phyloP scores from a whole-genome alignment of 2,329 filamentous ascomycete genomes.

The Cladophialophora bantiana region DNA sequence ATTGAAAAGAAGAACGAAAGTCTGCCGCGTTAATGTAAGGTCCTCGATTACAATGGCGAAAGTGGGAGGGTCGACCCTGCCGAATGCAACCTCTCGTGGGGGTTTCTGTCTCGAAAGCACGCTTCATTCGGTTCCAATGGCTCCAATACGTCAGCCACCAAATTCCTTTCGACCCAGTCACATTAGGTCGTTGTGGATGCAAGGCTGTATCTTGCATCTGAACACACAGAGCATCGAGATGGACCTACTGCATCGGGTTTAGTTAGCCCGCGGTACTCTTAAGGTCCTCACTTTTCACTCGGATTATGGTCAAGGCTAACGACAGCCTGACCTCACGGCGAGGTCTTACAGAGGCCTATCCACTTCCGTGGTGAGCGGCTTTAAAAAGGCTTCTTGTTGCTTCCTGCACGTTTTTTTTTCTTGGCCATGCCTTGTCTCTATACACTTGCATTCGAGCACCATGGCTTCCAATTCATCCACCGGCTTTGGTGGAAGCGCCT shows the following conservation, averaged over 20 bases:
- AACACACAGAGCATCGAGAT: not conserved
- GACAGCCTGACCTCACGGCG: not conserved
- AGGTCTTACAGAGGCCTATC: not conserved
- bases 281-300: constrained; percentile 25
- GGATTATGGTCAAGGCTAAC: not conserved
- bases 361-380: not conserved
- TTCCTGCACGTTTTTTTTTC: not conserved
- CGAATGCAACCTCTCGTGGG: not conserved
- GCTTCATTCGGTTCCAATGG: not conserved
- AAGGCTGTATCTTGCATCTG: constrained; percentile 10
- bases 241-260: not conserved
- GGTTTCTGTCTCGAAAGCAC: not conserved
- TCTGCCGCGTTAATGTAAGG: not conserved
- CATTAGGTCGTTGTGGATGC: not conserved
- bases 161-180: not conserved
- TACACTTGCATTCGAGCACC: not conserved
- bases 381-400: not conserved
- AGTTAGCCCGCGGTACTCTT: not conserved
- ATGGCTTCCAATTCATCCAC: constrained; percentile 12
- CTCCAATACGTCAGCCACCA: not conserved
- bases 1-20: not conserved
- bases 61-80: not conserved
- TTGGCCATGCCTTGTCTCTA: not conserved
- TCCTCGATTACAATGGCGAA: constrained; percentile 2
- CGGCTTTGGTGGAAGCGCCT: constrained; percentile 2